Percentiles rank a stretch among this genome's conserved stretches.
phyloP scores from a whole-genome alignment of 352 stramenopile species.

The Phytopythium chamaehyphon region DNA sequence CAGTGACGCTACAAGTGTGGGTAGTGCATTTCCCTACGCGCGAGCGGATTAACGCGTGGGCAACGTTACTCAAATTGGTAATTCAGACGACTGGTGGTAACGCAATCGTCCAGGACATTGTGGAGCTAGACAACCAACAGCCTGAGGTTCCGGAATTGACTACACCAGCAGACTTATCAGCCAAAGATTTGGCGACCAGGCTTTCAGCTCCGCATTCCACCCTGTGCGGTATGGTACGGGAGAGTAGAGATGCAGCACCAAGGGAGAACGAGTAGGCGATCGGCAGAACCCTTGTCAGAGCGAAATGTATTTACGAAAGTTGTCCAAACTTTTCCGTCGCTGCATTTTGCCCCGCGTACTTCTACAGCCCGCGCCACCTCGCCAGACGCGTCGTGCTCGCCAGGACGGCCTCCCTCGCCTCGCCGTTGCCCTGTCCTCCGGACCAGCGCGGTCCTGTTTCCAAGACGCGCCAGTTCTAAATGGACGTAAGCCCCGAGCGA shows the following conservation, averaged over 20 bases:
- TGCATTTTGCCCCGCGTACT: not conserved
- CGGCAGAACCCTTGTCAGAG: conserved; percentile 75
- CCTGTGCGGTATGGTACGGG: too few relatives aligned
- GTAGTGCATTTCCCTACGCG: conserved; percentile 52
- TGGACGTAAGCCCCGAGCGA: too few relatives aligned
- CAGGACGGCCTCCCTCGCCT: not conserved
- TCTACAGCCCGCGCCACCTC: not conserved
- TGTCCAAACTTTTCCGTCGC: conserved; percentile 35
- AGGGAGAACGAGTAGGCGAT: conserved; percentile 7
- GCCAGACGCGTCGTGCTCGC: not conserved
- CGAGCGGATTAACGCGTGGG: conserved; percentile 33
- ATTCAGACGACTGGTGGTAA: conserved; percentile 23
- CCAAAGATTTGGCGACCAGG: not conserved
- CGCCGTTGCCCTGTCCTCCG: not conserved
- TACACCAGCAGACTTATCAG: not conserved
- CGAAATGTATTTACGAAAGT: conserved; percentile 79
- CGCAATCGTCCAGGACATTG: conserved; percentile 39
- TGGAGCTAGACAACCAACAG: conserved; percentile 13
- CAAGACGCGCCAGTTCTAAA: too few relatives aligned
- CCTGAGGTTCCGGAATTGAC: not conserved
- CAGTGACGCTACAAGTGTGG: conserved; percentile 51
- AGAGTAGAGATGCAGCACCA: too few relatives aligned
- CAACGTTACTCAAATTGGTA: conserved; percentile 33
- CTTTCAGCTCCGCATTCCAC: too few relatives aligned
- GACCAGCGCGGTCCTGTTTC: too few relatives aligned